Base-by-base conservation (phyloP, 2,329 filamentous ascomycete genomes). In the Curvularia hawaiiensis region DNA sequence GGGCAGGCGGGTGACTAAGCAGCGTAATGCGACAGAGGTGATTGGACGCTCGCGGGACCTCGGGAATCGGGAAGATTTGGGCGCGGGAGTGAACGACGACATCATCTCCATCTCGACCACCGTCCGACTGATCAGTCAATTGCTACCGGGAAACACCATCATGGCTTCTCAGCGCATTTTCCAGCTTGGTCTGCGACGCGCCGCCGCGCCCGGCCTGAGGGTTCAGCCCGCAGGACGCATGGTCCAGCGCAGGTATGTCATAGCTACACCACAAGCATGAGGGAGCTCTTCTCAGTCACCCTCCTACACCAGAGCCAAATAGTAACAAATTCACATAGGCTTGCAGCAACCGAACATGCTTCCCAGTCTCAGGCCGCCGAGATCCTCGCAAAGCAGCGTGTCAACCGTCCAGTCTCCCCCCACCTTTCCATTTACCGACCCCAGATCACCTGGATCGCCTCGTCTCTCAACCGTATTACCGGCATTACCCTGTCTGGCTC, bases 351-450 rank as follows among this genome's bases (percentile, higher is more conserved):
- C 54, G 78, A 85, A 68, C 83, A 84, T 73, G 68, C 89, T 69
- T 80, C 84, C 60, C 76, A 79, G 52, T 67, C 77, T 52, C 81
- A 88, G 60, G 85, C 79, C 63, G 71, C 84, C 64, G 75, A 84
- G 66, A 86, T 96, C 79, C 91, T 97, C 74, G 88, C 85, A 71
- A 82, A 86, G 73, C 93, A 97, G 83, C 93, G 93, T 71, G 84
- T 89, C 54, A 79, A 84, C 72, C 93, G 93, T 51, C 93, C 93
- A 74, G 84, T 97, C 69, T 85, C 91, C 45, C 93, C 93, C 54
- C 92, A 97, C 76, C 86, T 97, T 62, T 77, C 80, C 72, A 93
- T 96, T 85, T 97, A 97, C 87, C 85, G 87, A 77, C 85, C 89
- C 59, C 87, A 91, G 78, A 90, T 97, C 80, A 95, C 91, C 69